These are phyloP conservation scores for Trichaptum fuscoviolaceum DNA, from an alignment of 768 basidiomycete genomes.

Conservation along the genomic window DNA sequence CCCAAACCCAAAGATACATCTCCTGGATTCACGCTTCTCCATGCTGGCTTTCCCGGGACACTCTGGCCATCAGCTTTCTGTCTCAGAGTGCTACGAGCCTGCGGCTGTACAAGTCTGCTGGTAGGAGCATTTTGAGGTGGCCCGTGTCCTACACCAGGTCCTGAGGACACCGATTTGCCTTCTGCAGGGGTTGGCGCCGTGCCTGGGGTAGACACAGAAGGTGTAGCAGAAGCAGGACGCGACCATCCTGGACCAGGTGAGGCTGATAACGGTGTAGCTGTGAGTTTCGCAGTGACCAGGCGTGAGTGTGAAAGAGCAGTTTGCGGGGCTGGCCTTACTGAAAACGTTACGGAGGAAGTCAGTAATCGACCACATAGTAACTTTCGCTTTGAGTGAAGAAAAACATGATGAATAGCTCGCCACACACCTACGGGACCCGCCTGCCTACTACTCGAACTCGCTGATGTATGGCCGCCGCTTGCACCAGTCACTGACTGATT, in stretches of 20 bases:
- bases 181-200: constrained; percentile 38
- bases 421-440: constrained; percentile 24
- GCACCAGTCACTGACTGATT: constrained; percentile 56
- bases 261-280: constrained; percentile 55
- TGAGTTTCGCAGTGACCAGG: constrained; percentile 84
- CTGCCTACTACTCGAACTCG: constrained; percentile 42
- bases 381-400: constrained; percentile 3
- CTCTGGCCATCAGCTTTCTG: constrained; percentile 20
- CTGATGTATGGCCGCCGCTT: constrained; percentile 31
- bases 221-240: constrained; percentile 67
- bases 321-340: constrained; percentile 57
- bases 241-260: constrained; percentile 70
- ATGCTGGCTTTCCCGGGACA: constrained; percentile 49
- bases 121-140: constrained; percentile 50
- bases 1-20: constrained; percentile 31
- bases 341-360: constrained; percentile 16
- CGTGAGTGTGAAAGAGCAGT: constrained; percentile 62
- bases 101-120: constrained; percentile 67
- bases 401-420: constrained; percentile 1
- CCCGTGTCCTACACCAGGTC: constrained; percentile 25
- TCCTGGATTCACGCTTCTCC: constrained; percentile 54
- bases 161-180: constrained; percentile 23
- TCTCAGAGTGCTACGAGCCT: constrained; percentile 34
- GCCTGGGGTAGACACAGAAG: constrained; percentile 49
- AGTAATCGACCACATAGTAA: constrained; percentile 12